Conservation (phyloP, 228 moss, liverwort and hornwort species). For the Sphagnum fallax region DNA sequence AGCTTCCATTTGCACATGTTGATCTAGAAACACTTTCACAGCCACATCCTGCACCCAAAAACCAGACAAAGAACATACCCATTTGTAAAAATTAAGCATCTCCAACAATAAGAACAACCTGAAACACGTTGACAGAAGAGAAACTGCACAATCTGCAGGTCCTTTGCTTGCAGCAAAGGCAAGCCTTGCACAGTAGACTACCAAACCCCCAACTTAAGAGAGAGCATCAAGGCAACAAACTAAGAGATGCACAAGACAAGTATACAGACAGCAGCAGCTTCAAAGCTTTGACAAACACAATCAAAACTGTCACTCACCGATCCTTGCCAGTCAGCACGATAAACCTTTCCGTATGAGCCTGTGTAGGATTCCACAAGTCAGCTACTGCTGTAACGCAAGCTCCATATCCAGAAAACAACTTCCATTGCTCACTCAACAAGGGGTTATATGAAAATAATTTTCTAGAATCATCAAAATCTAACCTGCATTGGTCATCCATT, state of each 20-base stretch:
- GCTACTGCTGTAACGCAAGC: not conserved
- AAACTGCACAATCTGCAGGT: no score
- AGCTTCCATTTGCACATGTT: slow-evolving; percentile 90
- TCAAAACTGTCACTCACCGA: slow-evolving; percentile 52
- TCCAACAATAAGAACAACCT: no score
- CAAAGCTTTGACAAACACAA: not conserved
- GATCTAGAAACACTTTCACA: slow-evolving; percentile 96
- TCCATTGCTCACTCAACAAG: not conserved
- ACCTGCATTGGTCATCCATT: not conserved
- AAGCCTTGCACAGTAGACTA: not conserved
- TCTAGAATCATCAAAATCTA: not conserved
- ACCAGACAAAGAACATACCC: not conserved
- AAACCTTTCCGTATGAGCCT: slow-evolving; percentile 97
- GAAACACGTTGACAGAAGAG: no score
- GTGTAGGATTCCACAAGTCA: not conserved
- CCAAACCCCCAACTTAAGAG: not conserved
- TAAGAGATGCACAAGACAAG: not conserved
- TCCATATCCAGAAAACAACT: not conserved
- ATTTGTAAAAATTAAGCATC: no score
- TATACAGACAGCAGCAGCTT: not conserved
- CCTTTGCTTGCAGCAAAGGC: no score
- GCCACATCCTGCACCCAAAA: slow-evolving; percentile 69
- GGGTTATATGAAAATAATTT: not conserved
- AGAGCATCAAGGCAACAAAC: not conserved
- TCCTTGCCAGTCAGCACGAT: slow-evolving; percentile 97